A percentile compares a stretch with the other conserved stretches of the same genome.
These are phyloP conservation scores for Pyrenophora teres DNA, from an alignment of 2,329 filamentous ascomycete species.

Conservation along the genomic window DNA sequence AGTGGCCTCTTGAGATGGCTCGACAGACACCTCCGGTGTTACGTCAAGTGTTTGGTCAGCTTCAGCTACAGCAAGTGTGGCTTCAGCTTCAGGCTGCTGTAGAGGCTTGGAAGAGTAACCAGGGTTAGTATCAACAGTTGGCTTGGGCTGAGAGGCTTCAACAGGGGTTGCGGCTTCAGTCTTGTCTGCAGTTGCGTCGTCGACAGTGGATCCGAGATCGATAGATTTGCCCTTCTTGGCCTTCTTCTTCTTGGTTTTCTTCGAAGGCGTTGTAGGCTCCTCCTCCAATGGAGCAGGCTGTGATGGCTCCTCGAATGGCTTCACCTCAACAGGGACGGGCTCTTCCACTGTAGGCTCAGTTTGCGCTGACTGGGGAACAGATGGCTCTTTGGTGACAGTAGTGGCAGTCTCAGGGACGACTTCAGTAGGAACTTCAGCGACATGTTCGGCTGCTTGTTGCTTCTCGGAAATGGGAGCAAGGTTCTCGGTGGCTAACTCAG, in stretches of 20 bases:
- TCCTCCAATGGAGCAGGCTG: conserved; percentile 9
- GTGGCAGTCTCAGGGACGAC: neutral
- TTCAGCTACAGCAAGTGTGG: neutral
- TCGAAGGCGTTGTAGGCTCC: conserved; percentile 36
- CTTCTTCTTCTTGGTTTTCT: conserved; percentile 52
- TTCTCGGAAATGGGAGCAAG: neutral
- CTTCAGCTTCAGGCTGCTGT: neutral
- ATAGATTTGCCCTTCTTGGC: conserved; percentile 17
- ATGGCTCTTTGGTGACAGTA: neutral
- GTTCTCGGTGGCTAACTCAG: neutral
- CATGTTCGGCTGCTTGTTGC: neutral
- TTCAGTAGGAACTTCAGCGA: neutral
- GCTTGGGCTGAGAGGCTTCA: neutral
- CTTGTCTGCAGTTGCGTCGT: neutral
- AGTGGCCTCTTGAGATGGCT: neutral
- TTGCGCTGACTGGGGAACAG: neutral
- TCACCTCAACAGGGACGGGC: neutral
- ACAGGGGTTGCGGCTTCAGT: neutral
- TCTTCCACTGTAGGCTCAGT: neutral
- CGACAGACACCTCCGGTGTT: neutral
- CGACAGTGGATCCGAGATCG: conserved; percentile 4
- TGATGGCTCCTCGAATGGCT: conserved; percentile 5
- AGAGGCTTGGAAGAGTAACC: neutral
- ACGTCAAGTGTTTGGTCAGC: neutral
- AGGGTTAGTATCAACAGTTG: neutral